Evolutionary conservation across 495 filamentous ascomycete species (phyloP).

Genomic region (Hyaloscypha bicolor): DNA sequence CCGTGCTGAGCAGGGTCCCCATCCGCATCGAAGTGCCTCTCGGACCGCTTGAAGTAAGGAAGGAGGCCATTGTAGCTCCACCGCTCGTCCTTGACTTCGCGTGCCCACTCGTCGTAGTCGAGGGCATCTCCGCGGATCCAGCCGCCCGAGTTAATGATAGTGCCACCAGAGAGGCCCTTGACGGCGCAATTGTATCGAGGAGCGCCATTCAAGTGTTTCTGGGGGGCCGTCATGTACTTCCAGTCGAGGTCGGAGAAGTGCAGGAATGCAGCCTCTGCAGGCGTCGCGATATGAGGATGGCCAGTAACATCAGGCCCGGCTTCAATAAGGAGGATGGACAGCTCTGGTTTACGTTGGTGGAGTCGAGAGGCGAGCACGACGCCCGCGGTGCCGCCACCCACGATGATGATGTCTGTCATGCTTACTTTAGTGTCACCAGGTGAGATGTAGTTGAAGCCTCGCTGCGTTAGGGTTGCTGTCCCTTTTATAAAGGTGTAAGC

Average conservation of each 20-base stretch:
- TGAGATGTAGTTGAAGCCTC: no score
- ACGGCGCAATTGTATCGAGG: no score
- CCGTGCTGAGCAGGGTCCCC: slow-evolving; percentile 43
- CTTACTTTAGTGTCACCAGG: no score
- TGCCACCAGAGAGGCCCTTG: no score
- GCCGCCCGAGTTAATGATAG: slow-evolving; percentile 16
- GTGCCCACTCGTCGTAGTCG: slow-evolving; percentile 46
- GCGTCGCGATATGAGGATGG: slow-evolving; percentile 15
- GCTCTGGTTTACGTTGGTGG: slow-evolving; percentile 41
- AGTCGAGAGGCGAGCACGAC: slow-evolving; percentile 68
- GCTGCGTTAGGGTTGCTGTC: no score
- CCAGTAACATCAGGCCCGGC: slow-evolving; percentile 45
- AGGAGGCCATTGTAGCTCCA: slow-evolving; percentile 43
- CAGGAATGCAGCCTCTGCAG: slow-evolving; percentile 9
- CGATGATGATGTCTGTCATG: slow-evolving; percentile 69
- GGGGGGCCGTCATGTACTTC: slow-evolving; percentile 38
- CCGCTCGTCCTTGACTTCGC: slow-evolving; percentile 35
- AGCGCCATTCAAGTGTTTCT: slow-evolving; percentile 20
- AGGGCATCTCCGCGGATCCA: slow-evolving; percentile 40
- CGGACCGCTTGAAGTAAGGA: slow-evolving; percentile 38
- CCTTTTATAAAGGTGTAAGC: no score
- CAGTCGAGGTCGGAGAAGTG: slow-evolving; percentile 39
- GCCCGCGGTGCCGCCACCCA: slow-evolving; percentile 83
- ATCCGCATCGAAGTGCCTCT: slow-evolving; percentile 27
- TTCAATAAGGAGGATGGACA: slow-evolving; percentile 53